Evolutionary conservation across 371 early-diverging fungal genomes (phyloP), one percentile per base, ranked within the genome.

Genomic region (Mucor plumbeus): DNA sequence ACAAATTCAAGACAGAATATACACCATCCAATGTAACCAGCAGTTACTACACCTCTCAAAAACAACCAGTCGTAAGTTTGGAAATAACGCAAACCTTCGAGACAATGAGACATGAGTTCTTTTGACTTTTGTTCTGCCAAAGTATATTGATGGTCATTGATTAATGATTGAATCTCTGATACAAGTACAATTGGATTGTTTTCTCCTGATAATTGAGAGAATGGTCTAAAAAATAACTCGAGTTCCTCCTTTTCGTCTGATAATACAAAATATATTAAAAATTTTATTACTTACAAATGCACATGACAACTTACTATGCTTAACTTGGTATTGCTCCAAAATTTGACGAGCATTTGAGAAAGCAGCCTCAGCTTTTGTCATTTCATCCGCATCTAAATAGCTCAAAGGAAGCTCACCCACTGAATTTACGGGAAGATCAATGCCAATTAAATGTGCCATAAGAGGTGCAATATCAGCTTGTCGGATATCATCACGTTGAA

Each of bases 381-480:
- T 79, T 7, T 84, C 89, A 15, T 88, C 75, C 11, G 81, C 83
- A 41, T 89, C 76, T 36, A 97, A 84, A 75, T 93, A 97, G 14
- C 65, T 70, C 53, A 96, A 69, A 0, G 97, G 98, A 5, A 97
- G 78, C 26, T 88, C 88, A 31, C 98, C 98, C 7, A 96, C 97
- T 19, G 95, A 95, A 76, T 98, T 98, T 17, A 94, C 90, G 5
- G 98, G 98, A 65, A 90, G 86, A 64, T 90, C 85, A 3, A 94
- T 80, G 5, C 97, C 97, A 38, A 96, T 81, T 11, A 98, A 79
- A 36, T 94, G 81, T 0, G 97, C 88, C 97, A 98, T 96, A 58
- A 98, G 85, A 13, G 97, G 97, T 1, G 98, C 96, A 76, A 98
- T 92, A 80, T 97, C 98, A 5, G 98, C 98, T 73, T 98, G 97